Evolutionary conservation across 345 rosid genomes (phyloP).

Genomic region (Arabidopsis suecica): DNA sequence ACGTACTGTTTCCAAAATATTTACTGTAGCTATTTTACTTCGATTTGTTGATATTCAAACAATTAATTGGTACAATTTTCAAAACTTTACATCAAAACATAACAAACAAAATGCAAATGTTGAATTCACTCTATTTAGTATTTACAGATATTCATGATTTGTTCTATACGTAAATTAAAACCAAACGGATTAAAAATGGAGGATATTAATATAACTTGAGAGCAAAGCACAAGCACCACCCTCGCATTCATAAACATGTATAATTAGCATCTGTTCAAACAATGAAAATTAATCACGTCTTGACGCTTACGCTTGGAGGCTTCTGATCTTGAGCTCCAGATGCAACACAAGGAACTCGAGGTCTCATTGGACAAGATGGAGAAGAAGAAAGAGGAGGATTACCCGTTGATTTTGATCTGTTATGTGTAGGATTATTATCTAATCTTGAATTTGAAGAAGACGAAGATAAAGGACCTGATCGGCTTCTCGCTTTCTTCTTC

Average conservation of each 20-base stretch:
- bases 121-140: not conserved
- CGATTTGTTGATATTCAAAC: not conserved
- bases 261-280: slow-evolving; percentile 8
- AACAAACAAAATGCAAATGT: slow-evolving; percentile 3
- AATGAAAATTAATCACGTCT: slow-evolving; percentile 21
- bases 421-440: slow-evolving; percentile 23
- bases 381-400: slow-evolving; percentile 10
- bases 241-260: slow-evolving; percentile 26
- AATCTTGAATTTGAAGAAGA: not conserved
- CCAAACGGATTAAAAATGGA: not conserved
- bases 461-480: slow-evolving; percentile 36
- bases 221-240: slow-evolving; percentile 2
- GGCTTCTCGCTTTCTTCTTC: slow-evolving; percentile 31
- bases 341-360: not conserved
- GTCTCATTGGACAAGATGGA: slow-evolving; percentile 15
- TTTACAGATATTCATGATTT: slow-evolving; percentile 23
- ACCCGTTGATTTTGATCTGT: slow-evolving; percentile 33
- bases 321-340: slow-evolving; percentile 22
- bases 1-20: not conserved
- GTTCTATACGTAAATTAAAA: not conserved
- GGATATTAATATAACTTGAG: slow-evolving; percentile 9
- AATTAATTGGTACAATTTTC: slow-evolving; percentile 15
- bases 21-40: not conserved
- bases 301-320: not conserved
- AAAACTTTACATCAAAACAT: slow-evolving; percentile 6